Conservation (phyloP, 2,329 filamentous ascomycete species). For the Byssothecium circinans region DNA sequence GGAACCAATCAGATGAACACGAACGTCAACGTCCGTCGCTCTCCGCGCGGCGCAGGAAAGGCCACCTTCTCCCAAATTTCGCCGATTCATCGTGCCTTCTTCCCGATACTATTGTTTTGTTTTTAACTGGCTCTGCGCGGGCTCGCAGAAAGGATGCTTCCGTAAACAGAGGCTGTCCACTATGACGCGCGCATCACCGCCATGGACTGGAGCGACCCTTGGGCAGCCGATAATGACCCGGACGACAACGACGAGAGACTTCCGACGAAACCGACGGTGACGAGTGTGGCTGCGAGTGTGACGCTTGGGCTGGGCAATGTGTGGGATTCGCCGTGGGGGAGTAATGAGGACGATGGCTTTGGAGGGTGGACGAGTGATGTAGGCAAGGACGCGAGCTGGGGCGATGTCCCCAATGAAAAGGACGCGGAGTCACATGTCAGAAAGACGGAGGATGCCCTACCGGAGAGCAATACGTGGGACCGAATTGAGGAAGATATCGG, state of each 20-base stretch:
- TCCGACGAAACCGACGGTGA: conserved; percentile 28
- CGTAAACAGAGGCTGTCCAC: conserved; percentile 32
- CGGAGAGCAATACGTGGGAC: conserved; percentile 9
- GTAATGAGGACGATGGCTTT: conserved; percentile 29
- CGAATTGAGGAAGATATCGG: conserved; percentile 13
- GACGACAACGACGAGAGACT: conserved; percentile 21
- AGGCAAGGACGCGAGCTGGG: not conserved
- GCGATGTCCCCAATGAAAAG: conserved; percentile 6
- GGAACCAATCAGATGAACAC: not conserved
- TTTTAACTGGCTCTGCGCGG: conserved; percentile 1
- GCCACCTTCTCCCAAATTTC: not conserved
- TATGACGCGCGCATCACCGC: conserved; percentile 39
- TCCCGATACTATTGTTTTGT: not conserved
- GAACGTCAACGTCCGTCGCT: not conserved
- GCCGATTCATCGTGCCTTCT: not conserved
- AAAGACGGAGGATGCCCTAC: not conserved
- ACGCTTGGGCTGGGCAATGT: conserved; percentile 28
- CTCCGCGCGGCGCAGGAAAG: not conserved
- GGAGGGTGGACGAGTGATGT: conserved; percentile 30
- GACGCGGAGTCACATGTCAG: not conserved
- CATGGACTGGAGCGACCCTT: conserved; percentile 49
- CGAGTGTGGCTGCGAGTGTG: conserved; percentile 17
- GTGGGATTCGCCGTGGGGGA: conserved; percentile 42
- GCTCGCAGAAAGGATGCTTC: conserved; percentile 29
- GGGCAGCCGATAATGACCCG: conserved; percentile 38